A percentile compares a stretch with the other conserved stretches of the same genome.
Conservation (phyloP, 306 rosid species). For the Betula pendula region DNA sequence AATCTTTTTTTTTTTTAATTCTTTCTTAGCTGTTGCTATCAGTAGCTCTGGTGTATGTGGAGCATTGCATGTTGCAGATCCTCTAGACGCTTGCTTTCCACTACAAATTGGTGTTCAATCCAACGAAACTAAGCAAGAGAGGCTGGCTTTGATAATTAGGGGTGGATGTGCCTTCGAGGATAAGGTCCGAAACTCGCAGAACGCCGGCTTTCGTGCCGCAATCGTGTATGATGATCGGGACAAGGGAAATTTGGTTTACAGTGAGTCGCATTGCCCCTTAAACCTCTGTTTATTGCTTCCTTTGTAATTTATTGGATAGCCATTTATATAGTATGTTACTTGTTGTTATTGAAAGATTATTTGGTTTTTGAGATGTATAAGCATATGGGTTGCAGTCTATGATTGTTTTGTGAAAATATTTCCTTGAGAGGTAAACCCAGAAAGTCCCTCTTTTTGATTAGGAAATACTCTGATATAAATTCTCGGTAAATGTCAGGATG, state of each 20-base stretch:
- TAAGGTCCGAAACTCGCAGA: conserved; percentile 32
- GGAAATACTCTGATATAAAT: background rate
- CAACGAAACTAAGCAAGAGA: conserved; percentile 6
- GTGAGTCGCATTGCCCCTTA: conserved; percentile 26
- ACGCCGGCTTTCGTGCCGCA: conserved; percentile 35
- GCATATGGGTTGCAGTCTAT: background rate
- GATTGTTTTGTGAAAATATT: background rate
- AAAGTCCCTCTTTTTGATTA: background rate
- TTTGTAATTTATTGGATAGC: background rate
- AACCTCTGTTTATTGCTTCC: background rate
- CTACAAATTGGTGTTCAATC: conserved; percentile 4
- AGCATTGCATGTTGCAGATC: conserved; percentile 26
- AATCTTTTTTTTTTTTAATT: background rate
- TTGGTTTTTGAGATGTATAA: background rate
- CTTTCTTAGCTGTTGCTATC: conserved; percentile 19
- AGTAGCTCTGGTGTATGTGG: conserved; percentile 35
- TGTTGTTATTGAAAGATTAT: background rate
- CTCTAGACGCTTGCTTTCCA: conserved; percentile 38
- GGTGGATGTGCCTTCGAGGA: conserved; percentile 39
- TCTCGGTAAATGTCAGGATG: no score
- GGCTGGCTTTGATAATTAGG: conserved; percentile 30
- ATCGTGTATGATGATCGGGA: conserved; percentile 36
- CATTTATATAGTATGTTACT: background rate
- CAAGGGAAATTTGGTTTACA: conserved; percentile 29
- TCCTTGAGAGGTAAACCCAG: background rate